Evolutionary conservation across 2,329 filamentous ascomycete genomes (phyloP), one percentile per base, ranked within the genome.

Genomic region (Capronia epimyces): DNA sequence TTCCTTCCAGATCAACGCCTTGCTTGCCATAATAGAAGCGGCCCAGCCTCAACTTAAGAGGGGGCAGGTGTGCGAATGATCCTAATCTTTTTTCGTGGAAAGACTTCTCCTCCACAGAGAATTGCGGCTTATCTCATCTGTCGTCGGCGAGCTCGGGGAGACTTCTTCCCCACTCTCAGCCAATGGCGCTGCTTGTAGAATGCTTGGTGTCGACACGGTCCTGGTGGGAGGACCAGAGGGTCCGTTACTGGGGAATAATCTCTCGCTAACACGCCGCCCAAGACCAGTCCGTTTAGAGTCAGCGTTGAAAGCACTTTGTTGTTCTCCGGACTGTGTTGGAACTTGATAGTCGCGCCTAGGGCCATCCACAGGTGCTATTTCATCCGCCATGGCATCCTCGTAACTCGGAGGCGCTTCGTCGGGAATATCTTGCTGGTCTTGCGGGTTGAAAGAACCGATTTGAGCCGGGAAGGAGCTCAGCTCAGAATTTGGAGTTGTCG

Each of bases 391-490:
- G 10, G 89, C 89, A 68, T 96, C 90, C 69, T 95, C 89, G 64
- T 97, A 97, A 63, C 88, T 95, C 6, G 90, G 90, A 15, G 91
- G 90, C n/a, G 89, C 87, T 49, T 93, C 89, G 25, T 88, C 84
- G 57, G 57, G 55, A 22, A 57, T 36, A 24, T 55, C 49, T 8
- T 34, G 31, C 10, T 43, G 43, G 13, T 52, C 34, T 15, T 50
- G 34, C 10, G 34, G 25, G 20, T 41, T 39, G 41, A 44, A 46
- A 9, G 50, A 36, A 25, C 46, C 56, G 7, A 47, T 25, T 24
- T 46, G 43, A 6, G 50, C 53, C 9, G 58, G 53, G 39, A 40
- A 47, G 12, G 53, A 45, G 39, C 40, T 46, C 2, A 50, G 49
- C 8, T 52, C 42, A 3, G 41, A 49, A 7, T n/a, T 29, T 31